Evolutionary conservation across 106 monocot genomes (phyloP).

Genomic region (Phalaenopsis aphrodite): DNA sequence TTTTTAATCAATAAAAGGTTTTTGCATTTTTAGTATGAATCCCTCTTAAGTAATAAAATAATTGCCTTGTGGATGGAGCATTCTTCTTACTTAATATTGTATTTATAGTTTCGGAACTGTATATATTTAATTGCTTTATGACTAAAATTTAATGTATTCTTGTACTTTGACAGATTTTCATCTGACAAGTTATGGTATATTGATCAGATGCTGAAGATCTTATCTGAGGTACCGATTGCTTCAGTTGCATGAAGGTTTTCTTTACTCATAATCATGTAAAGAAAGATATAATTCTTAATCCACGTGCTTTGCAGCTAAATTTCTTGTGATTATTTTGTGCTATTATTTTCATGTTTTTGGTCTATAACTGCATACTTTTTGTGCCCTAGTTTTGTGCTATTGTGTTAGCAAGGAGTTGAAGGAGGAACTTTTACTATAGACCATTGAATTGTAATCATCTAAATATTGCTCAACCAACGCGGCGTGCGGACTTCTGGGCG

Average conservation of each 20-base stretch:
- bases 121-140: neutral
- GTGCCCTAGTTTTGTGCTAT: neutral
- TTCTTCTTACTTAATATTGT: neutral
- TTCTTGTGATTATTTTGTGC: neutral
- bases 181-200: conserved; percentile 94
- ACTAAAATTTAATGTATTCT: neutral
- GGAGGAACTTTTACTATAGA: neutral
- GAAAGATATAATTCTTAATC: neutral
- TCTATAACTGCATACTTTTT: neutral
- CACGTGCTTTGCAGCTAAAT: neutral
- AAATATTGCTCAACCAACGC: neutral
- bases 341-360: neutral
- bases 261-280: neutral
- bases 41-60: neutral
- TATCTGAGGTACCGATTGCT: conserved; percentile 56
- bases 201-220: conserved; percentile 95
- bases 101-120: neutral
- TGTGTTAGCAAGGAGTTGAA: neutral
- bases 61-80: neutral
- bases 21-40: neutral
- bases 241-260: conserved; percentile 3
- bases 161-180: conserved; percentile 48
- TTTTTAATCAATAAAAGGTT: neutral
- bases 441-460: neutral
- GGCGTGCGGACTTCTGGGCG: too few relatives aligned